Conservation (phyloP, 139 green algal genomes). For the Desmodesmus armatus region DNA sequence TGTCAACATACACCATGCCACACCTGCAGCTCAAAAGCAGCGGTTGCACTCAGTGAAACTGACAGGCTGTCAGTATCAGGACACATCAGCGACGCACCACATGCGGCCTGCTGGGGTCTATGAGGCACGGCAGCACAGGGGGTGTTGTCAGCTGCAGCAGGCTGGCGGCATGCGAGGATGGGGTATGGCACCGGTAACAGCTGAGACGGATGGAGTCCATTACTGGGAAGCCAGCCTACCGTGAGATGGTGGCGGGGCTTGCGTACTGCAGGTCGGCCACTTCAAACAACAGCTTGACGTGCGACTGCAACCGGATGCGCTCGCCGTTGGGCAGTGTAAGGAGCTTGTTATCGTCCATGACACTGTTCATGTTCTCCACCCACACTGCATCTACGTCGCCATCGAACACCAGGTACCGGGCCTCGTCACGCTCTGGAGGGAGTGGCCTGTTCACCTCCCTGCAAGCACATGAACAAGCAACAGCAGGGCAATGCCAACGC, state of each 20-base stretch:
- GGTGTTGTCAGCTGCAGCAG: no score
- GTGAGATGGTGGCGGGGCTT: slow-evolving; percentile 89
- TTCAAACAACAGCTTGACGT: slow-evolving; percentile 93
- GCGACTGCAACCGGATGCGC: slow-evolving; percentile 83
- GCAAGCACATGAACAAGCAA: not conserved
- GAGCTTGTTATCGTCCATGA: slow-evolving; percentile 93
- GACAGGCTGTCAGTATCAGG: not conserved
- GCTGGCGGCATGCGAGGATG: not conserved
- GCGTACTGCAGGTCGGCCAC: slow-evolving; percentile 80
- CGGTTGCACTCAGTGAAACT: not conserved
- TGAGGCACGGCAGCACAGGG: not conserved
- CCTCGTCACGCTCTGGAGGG: slow-evolving; percentile 79
- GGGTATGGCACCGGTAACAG: no score
- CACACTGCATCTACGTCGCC: slow-evolving; percentile 92
- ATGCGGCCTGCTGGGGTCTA: not conserved
- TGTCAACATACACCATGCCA: slow-evolving; percentile 94
- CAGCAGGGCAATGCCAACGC: not conserved
- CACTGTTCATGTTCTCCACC: slow-evolving; percentile 93
- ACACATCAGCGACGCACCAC: not conserved
- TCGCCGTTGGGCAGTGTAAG: slow-evolving; percentile 90
- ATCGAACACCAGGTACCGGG: slow-evolving; percentile 89
- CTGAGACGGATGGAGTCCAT: no score
- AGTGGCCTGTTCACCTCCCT: slow-evolving; percentile 44
- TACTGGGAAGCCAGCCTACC: no score
- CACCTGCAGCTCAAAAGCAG: slow-evolving; percentile 59